phyloP scores from a whole-genome alignment of 352 stramenopile species.

The Phytophthora boehmeriae region DNA sequence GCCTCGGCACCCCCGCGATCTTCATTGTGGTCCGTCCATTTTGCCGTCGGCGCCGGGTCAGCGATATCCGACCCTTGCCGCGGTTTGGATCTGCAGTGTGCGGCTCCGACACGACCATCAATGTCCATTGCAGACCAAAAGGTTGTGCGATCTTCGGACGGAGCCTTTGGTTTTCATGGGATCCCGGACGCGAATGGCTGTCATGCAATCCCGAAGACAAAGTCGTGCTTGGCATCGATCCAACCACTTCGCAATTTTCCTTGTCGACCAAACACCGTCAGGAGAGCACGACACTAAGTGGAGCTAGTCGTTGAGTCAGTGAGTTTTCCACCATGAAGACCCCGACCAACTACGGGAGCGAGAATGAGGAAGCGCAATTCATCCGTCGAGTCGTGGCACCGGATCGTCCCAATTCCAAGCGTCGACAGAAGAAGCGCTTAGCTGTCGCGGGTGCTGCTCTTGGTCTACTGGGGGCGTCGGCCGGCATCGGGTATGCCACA shows the following conservation, averaged over 20 bases:
- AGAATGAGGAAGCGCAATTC: conserved; percentile 67
- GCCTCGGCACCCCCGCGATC: no score
- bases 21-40: no score
- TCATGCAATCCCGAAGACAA: no score
- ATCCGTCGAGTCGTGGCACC: conserved; percentile 57
- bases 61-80: no score
- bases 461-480: conserved; percentile 42
- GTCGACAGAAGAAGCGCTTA: conserved; percentile 54
- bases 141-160: not conserved
- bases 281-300: conserved; percentile 4
- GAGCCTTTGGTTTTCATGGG: not conserved
- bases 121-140: not conserved
- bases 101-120: not conserved
- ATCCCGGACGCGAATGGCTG: not conserved
- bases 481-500: conserved; percentile 49
- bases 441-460: conserved; percentile 43
- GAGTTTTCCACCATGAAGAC: conserved; percentile 52
- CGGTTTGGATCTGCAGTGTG: no score
- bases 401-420: conserved; percentile 39
- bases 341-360: conserved; percentile 53
- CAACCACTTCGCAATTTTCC: conserved; percentile 27
- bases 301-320: conserved; percentile 27
- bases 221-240: no score
- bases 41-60: no score
- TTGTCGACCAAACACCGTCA: conserved; percentile 14